Conservation (phyloP, 116 monocot genomes). For the Trichopus zeylanicus region DNA sequence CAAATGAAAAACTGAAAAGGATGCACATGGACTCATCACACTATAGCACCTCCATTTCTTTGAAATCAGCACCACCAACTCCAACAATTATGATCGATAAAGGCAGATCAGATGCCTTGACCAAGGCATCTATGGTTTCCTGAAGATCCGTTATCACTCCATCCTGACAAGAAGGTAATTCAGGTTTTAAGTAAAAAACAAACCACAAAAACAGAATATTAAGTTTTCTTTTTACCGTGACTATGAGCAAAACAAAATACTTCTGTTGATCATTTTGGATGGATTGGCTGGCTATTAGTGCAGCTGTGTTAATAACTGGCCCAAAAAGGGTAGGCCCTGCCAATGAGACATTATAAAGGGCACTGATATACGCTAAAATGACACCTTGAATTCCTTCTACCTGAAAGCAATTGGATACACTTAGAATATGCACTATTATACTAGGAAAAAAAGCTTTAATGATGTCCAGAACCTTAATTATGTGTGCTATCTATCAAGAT, state of each 20-base stretch:
- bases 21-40: background rate
- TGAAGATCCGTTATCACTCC: conserved; percentile 94
- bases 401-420: conserved; percentile 25
- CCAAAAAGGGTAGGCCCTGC: conserved; percentile 94
- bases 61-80: conserved; percentile 93
- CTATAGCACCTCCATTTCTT: conserved; percentile 84
- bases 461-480: background rate
- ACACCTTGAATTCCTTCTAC: conserved; percentile 90
- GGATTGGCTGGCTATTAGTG: conserved; percentile 62
- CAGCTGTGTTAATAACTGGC: conserved; percentile 62
- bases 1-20: background rate
- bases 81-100: conserved; percentile 90
- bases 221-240: conserved; percentile 47
- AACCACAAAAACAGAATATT: background rate
- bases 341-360: conserved; percentile 79
- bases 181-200: conserved; percentile 5
- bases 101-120: conserved; percentile 85
- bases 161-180: conserved; percentile 48
- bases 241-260: conserved; percentile 80
- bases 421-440: conserved; percentile 5
- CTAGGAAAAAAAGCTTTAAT: background rate
- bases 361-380: conserved; percentile 86
- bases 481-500: background rate
- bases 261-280: conserved; percentile 35
- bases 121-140: conserved; percentile 87